These are phyloP conservation scores for Chimonanthus praecox DNA, from an alignment of 164 flowering plant genomes.

Conservation along the genomic window DNA sequence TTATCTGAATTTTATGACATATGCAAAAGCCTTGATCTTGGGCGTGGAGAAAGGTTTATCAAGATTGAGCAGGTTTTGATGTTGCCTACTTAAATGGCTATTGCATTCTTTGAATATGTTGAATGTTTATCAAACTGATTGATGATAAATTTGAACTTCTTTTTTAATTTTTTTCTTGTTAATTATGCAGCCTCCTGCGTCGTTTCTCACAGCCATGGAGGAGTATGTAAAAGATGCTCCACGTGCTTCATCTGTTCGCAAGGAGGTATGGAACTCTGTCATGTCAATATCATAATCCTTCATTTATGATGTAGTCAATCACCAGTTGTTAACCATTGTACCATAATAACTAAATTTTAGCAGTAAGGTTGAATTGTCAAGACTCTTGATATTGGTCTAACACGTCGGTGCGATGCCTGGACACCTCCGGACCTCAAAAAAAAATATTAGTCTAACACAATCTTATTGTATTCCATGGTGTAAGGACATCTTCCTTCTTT, in stretches of 20 bases:
- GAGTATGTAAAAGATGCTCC: conserved; percentile 97
- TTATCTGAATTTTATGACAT: conserved; percentile 91
- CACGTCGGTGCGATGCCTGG: no score
- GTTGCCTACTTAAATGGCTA: not conserved
- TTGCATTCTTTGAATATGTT: not conserved
- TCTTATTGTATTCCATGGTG: no score
- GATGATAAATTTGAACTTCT: not conserved
- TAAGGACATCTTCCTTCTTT: no score
- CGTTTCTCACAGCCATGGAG: conserved; percentile 96
- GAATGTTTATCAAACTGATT: not conserved
- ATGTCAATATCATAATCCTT: not conserved
- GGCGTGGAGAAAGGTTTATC: conserved; percentile 83
- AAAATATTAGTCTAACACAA: no score
- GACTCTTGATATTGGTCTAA: no score
- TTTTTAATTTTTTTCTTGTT: conserved; percentile 4
- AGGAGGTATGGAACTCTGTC: conserved; percentile 47
- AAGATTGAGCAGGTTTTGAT: conserved; percentile 88
- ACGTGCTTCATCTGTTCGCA: conserved; percentile 51
- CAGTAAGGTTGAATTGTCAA: no score
- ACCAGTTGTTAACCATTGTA: no score
- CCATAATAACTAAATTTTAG: no score
- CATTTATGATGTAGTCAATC: not conserved
- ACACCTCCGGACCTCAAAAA: no score
- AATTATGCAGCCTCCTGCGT: conserved; percentile 73
- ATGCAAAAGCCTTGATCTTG: conserved; percentile 82